These are phyloP conservation scores for Fonsecaea multimorphosa DNA, from an alignment of 2,329 filamentous ascomycete species.

Conservation along the genomic window DNA sequence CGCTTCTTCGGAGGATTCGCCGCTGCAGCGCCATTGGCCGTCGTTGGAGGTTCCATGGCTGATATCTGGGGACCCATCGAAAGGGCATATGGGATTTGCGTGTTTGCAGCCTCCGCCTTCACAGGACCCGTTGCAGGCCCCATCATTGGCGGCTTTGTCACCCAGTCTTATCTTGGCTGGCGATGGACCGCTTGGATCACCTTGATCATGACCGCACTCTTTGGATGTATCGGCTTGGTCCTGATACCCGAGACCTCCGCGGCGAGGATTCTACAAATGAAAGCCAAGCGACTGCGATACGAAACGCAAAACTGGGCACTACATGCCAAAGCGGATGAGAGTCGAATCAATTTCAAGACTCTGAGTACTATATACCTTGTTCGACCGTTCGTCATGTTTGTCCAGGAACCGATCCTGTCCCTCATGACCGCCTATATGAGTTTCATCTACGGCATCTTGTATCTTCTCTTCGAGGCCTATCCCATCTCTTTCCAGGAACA, in stretches of 20 bases:
- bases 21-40: slow-evolving; percentile 57
- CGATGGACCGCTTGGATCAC: slow-evolving; percentile 65
- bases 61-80: slow-evolving; percentile 58
- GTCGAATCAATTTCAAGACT: slow-evolving; percentile 46
- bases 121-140: slow-evolving; percentile 53
- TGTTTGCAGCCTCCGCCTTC: slow-evolving; percentile 56
- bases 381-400: slow-evolving; percentile 55
- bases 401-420: slow-evolving; percentile 56
- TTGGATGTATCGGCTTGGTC: slow-evolving; percentile 52
- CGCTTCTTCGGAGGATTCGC: slow-evolving; percentile 63
- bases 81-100: slow-evolving; percentile 54
- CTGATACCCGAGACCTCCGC: slow-evolving; percentile 61
- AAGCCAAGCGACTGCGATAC: slow-evolving; percentile 56
- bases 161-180: slow-evolving; percentile 59
- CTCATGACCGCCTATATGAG: slow-evolving; percentile 54
- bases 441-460: slow-evolving; percentile 46
- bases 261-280: slow-evolving; percentile 55
- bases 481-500: slow-evolving; percentile 49
- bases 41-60: slow-evolving; percentile 57
- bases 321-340: slow-evolving; percentile 54
- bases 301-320: slow-evolving; percentile 57
- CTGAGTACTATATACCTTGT: slow-evolving; percentile 54
- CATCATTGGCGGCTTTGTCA: slow-evolving; percentile 59
- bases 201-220: slow-evolving; percentile 54
- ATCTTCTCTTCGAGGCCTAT: slow-evolving; percentile 49